phyloP scores from a whole-genome alignment of 2,329 filamentous ascomycete genomes.

The Fusarium tupiense region DNA sequence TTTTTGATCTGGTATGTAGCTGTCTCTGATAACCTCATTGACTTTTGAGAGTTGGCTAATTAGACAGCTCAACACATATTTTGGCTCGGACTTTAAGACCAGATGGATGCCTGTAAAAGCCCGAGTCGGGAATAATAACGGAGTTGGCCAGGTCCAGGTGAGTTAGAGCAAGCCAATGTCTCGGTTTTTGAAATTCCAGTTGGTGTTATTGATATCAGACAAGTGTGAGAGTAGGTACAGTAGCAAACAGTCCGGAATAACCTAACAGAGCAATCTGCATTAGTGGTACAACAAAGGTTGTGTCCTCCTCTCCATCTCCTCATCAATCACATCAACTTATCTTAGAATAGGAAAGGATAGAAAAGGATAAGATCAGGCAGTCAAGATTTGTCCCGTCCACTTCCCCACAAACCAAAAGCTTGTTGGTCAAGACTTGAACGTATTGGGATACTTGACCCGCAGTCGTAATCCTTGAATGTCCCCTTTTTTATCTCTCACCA shows the following conservation, averaged over 20 bases:
- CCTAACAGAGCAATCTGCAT: constrained; percentile 11
- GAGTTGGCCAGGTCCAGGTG: neutral
- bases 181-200: neutral
- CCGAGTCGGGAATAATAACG: constrained; percentile 13
- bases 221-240: neutral
- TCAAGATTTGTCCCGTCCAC: constrained; percentile 32
- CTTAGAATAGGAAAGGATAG: neutral
- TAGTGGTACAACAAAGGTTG: constrained; percentile 2
- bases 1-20: constrained; percentile 5
- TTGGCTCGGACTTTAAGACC: neutral
- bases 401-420: constrained; percentile 38
- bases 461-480: constrained; percentile 22
- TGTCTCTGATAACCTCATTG: neutral
- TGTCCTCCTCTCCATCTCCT: neutral
- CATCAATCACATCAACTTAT: constrained; percentile 4
- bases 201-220: neutral
- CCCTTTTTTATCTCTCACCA: constrained; percentile 24
- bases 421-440: constrained; percentile 29
- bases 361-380: constrained; percentile 10
- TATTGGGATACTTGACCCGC: constrained; percentile 28
- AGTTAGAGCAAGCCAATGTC: neutral
- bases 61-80: neutral
- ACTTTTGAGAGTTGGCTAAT: constrained; percentile 3
- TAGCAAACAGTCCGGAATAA: neutral
- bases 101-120: neutral